These are phyloP conservation scores for Nevesoporus exiguus DNA, from an alignment of 768 basidiomycete genomes.

Conservation along the genomic window DNA sequence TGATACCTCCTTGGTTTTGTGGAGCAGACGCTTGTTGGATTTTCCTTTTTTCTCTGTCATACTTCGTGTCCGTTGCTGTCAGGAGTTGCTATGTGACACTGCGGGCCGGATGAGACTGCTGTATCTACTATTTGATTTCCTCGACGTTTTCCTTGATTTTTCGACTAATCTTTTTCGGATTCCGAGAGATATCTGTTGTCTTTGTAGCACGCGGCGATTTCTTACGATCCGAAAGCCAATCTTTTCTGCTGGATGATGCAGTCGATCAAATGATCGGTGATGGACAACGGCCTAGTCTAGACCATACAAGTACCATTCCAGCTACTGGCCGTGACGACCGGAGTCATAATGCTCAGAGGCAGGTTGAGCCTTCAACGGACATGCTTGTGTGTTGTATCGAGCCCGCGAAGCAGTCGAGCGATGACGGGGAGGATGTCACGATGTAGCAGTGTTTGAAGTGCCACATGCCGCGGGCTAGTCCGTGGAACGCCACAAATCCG, in stretches of 20 bases:
- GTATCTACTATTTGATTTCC: conserved; percentile 3
- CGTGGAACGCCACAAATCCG: no score
- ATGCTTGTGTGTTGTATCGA: no score
- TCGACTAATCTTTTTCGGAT: conserved; percentile 16
- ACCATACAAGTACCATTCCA: no score
- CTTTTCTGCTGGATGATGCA: neutral
- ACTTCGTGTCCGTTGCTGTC: conserved; percentile 12
- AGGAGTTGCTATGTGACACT: neutral
- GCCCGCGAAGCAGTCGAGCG: no score
- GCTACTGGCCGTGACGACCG: no score
- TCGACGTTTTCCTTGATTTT: neutral
- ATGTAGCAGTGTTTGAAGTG: no score
- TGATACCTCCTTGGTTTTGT: conserved; percentile 20
- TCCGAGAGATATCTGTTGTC: conserved; percentile 11
- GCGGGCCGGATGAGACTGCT: neutral
- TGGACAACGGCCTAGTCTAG: no score
- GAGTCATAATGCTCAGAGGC: no score
- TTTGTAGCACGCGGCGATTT: conserved; percentile 13
- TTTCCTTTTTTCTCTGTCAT: conserved; percentile 18
- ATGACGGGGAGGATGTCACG: no score
- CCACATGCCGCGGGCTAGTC: no score
- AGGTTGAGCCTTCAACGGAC: no score
- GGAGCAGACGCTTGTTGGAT: conserved; percentile 9
- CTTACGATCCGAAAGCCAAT: conserved; percentile 17
- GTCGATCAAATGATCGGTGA: neutral